Percentiles rank a stretch among this genome's conserved stretches.
These are phyloP conservation scores for Eurotiales sp. DNA, from an alignment of 2,329 filamentous ascomycete genomes.

Conservation along the genomic window DNA sequence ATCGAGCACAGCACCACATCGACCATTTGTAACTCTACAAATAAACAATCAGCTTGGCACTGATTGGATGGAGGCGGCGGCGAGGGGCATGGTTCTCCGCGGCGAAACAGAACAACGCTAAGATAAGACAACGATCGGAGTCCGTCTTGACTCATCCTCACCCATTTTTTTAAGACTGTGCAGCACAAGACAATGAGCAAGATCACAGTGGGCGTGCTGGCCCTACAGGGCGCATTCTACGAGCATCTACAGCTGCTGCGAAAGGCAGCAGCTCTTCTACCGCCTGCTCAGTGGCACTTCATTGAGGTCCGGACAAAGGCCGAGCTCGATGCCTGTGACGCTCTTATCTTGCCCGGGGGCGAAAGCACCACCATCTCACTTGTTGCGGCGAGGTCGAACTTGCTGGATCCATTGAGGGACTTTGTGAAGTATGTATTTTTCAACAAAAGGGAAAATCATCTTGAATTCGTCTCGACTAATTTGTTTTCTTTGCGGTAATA, in stretches of 20 bases:
- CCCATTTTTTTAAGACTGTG: background rate
- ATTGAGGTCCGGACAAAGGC: slow-evolving; percentile 73
- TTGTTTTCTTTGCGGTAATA: slow-evolving; percentile 40
- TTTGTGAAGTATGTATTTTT: slow-evolving; percentile 74
- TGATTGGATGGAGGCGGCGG: no score
- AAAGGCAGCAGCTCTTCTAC: slow-evolving; percentile 58
- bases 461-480: no score
- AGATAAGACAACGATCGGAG: background rate
- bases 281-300: slow-evolving; percentile 53
- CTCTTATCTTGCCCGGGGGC: slow-evolving; percentile 84
- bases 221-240: slow-evolving; percentile 88
- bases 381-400: slow-evolving; percentile 73
- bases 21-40: no score
- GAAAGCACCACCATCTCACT: slow-evolving; percentile 93
- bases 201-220: slow-evolving; percentile 60
- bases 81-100: no score
- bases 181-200: slow-evolving; percentile 20
- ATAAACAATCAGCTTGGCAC: no score
- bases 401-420: slow-evolving; percentile 78
- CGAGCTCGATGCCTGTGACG: slow-evolving; percentile 71
- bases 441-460: no score
- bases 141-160: background rate
- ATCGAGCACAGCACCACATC: no score
- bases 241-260: slow-evolving; percentile 79
- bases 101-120: background rate